Evolutionary conservation across 169 alveolate genomes (phyloP).

Genomic region (Theileria equi): DNA sequence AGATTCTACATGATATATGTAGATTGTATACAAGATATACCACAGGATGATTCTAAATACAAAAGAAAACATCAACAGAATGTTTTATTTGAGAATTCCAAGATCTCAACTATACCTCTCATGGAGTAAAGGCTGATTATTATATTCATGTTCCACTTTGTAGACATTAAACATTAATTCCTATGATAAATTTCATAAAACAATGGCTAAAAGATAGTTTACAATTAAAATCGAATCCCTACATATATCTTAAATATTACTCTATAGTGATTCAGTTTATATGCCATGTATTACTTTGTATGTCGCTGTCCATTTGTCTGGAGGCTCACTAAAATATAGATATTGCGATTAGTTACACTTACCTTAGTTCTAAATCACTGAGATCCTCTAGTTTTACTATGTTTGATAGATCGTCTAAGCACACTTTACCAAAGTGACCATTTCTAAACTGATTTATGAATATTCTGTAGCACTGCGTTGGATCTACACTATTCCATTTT

Average conservation of each 20-base stretch:
- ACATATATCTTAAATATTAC: neutral
- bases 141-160: no score
- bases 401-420: conserved; percentile 54
- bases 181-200: neutral
- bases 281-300: conserved; percentile 25
- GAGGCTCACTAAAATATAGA: conserved; percentile 17
- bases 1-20: no score
- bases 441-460: conserved; percentile 57
- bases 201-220: neutral
- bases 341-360: neutral
- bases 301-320: neutral
- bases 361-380: conserved; percentile 49
- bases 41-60: no score
- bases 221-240: neutral
- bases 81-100: no score
- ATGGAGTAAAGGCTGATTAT: no score
- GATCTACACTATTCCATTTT: conserved; percentile 45
- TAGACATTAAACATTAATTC: no score
- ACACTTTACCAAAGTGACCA: conserved; percentile 52
- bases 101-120: no score
- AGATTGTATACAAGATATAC: no score
- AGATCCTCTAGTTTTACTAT: conserved; percentile 43
- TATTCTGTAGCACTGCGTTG: conserved; percentile 46
- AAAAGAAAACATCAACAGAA: no score
- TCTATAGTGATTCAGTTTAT: conserved; percentile 4